Base-by-base conservation (phyloP, 2,329 filamentous ascomycete species). In the Fusarium circinatum region DNA sequence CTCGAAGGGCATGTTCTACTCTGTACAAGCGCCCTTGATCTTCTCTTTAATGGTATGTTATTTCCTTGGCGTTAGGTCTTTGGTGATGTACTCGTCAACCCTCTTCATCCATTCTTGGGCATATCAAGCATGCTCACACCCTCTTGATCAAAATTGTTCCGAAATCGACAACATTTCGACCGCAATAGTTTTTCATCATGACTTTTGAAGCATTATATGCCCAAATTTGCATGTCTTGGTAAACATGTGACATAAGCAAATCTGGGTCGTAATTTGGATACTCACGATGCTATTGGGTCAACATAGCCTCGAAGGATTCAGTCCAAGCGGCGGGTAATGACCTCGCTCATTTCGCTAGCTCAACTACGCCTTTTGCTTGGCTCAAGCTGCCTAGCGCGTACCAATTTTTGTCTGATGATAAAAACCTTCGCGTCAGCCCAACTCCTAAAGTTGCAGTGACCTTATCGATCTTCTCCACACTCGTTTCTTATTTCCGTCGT, bases 321-420 rank as follows among this genome's bases (percentile, higher is more conserved):
- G 42, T 9, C 26, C 13, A 60, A 47, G n/a, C 12, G 4, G 20
- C n/a, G 52, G 34, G 34, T 15, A n/a, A 47, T 47, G 39, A 26
- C n/a, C n/a, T 36, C 47, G 42, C 32, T 68, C 48, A 68, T 68
- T 68, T 68, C 65, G 42, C 42, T 55, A 48, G 39, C 47, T 32
- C 34, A 24, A 32, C 24, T 48, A 18, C n/a, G 41, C 63, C 39
- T 32, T 32, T 44, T 28, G n/a, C 34, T 24, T 34, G 51, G 41
- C 41, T 42, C 26, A 6, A n/a, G 55, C 15, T 54, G n/a, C 48
- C 42, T 48, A 68, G 42, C 24, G 56, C 28, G n/a, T 15, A 26
- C 14, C 6, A 47, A 22, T 47, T 67, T 39, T 28, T 24, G 36
- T 12, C 6, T 32, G 22, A 22, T 28, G 32, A 54, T 70, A 70